phyloP scores from a whole-genome alignment of 192 early-diverging fungal genomes.

The Coemansia sp. region DNA sequence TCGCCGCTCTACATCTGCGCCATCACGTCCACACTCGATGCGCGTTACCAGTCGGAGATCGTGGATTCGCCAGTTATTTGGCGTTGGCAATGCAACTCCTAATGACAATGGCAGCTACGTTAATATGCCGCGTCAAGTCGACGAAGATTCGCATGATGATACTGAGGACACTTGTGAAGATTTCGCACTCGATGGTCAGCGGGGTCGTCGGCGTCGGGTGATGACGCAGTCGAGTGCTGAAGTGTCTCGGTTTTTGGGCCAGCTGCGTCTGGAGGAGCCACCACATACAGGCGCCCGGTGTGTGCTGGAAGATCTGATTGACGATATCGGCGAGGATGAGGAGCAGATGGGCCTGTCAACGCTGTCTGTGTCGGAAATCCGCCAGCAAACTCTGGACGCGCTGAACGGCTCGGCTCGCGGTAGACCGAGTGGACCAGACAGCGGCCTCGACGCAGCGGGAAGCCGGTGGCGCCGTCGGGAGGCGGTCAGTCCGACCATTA shows the following conservation, averaged over 20 bases:
- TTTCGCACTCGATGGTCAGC: not conserved
- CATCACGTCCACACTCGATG: conserved; percentile 49
- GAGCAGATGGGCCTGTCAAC: conserved; percentile 26
- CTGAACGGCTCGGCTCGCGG: conserved; percentile 31
- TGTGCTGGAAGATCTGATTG: conserved; percentile 36
- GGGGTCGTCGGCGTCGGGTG: conserved; percentile 21
- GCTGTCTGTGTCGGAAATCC: conserved; percentile 33
- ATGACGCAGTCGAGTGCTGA: conserved; percentile 46
- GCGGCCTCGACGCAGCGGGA: not conserved
- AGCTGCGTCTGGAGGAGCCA: conserved; percentile 17
- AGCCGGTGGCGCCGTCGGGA: conserved; percentile 4
- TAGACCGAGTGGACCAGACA: not conserved
- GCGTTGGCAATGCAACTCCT: conserved; percentile 6
- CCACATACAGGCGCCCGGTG: not conserved
- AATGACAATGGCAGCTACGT: not conserved
- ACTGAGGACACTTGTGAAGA: not conserved
- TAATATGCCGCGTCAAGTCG: not conserved
- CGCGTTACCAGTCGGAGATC: conserved; percentile 28
- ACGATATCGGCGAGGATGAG: conserved; percentile 48
- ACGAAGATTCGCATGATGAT: not conserved
- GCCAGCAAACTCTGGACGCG: conserved; percentile 50
- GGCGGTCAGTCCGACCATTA: no score
- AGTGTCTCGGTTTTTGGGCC: conserved; percentile 20
- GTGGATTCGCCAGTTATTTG: conserved; percentile 42
- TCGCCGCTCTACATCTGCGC: conserved; percentile 44